Percentiles rank a stretch among this genome's conserved stretches.
Conservation (phyloP, 2,329 filamentous ascomycete genomes). For the Zymoseptoria tritici region DNA sequence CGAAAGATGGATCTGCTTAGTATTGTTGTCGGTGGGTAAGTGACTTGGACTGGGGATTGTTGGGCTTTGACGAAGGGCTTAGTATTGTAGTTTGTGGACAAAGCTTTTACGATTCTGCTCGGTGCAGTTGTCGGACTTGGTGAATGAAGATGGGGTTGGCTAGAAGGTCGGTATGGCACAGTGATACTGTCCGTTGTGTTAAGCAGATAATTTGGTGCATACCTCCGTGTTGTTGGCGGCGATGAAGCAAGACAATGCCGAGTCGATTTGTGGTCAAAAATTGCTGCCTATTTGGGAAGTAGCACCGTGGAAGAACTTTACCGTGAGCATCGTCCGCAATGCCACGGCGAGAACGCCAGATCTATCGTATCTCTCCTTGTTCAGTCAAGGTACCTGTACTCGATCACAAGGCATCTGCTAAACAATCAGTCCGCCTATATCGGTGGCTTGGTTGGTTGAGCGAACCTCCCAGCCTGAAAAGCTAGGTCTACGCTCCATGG, state of each 20-base stretch:
- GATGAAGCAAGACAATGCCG: background rate
- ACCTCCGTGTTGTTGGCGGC: background rate
- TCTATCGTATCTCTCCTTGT: background rate
- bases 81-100: slow-evolving; percentile 8
- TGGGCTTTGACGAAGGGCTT: slow-evolving; percentile 7
- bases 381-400: background rate
- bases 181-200: background rate
- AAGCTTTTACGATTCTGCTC: background rate
- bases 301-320: background rate
- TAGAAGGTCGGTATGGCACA: background rate
- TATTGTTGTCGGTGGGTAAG: background rate
- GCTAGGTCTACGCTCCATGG: background rate
- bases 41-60: slow-evolving; percentile 1
- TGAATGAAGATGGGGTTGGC: background rate
- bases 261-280: background rate
- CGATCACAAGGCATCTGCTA: background rate
- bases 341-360: background rate
- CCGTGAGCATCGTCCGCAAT: background rate
- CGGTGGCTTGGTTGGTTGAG: background rate
- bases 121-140: background rate
- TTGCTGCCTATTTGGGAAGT: background rate
- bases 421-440: background rate
- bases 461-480: background rate
- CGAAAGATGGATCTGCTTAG: background rate
- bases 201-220: background rate